Conservation (phyloP, 2,329 filamentous ascomycete species). For the Ceratocystis diversiconidia region DNA sequence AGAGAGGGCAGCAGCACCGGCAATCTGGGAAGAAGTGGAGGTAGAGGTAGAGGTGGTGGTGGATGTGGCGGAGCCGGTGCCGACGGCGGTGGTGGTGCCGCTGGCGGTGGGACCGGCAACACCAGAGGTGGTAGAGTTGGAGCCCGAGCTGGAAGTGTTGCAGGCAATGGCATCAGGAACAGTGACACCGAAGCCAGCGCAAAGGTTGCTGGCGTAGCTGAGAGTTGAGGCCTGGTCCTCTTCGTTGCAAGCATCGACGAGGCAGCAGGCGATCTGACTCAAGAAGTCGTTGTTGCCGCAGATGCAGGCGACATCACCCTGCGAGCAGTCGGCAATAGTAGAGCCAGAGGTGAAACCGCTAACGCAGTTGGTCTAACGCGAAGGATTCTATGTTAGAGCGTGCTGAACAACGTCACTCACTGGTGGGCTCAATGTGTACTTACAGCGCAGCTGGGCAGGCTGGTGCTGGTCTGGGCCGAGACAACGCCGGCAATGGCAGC, state of each 20-base stretch:
- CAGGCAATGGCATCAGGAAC: slow-evolving; percentile 29
- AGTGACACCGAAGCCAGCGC: slow-evolving; percentile 26
- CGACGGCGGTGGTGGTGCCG: background rate
- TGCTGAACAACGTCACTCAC: background rate
- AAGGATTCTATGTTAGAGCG: background rate
- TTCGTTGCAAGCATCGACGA: slow-evolving; percentile 26
- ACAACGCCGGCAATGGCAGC: slow-evolving; percentile 25
- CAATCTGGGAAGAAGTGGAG: background rate
- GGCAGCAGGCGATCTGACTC: slow-evolving; percentile 30
- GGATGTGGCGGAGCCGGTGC: background rate
- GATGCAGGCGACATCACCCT: slow-evolving; percentile 30
- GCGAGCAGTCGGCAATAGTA: slow-evolving; percentile 28
- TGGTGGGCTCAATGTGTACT: slow-evolving; percentile 19
- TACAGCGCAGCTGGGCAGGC: slow-evolving; percentile 30
- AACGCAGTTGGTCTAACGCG: slow-evolving; percentile 25
- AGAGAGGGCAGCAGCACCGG: background rate
- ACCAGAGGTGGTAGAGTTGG: background rate
- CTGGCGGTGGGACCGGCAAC: background rate
- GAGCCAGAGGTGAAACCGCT: slow-evolving; percentile 25
- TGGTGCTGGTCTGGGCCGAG: slow-evolving; percentile 24
- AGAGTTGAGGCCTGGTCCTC: slow-evolving; percentile 26
- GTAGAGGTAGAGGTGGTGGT: background rate
- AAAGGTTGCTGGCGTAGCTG: slow-evolving; percentile 28
- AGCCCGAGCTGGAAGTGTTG: slow-evolving; percentile 19
- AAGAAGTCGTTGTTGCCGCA: slow-evolving; percentile 31